Evolutionary conservation across 495 filamentous ascomycete genomes (phyloP).

Genomic region (Penicillium parvum): DNA sequence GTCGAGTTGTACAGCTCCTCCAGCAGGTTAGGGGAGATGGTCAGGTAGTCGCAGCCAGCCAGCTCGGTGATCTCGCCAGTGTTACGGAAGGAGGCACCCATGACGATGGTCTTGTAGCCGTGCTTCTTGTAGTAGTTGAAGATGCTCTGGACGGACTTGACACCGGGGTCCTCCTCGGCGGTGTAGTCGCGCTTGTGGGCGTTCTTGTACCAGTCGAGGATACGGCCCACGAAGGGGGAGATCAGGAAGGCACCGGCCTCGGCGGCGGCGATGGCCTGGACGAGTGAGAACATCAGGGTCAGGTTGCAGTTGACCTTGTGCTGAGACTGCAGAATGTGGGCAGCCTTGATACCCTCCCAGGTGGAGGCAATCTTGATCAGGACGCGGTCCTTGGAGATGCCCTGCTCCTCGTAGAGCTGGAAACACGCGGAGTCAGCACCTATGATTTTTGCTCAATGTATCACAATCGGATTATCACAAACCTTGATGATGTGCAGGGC

Average conservation of each 20-base stretch:
- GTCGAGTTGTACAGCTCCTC: slow-evolving; percentile 86
- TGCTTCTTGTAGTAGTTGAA: slow-evolving; percentile 99
- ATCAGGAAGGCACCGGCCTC: slow-evolving; percentile 98
- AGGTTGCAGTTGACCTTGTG: slow-evolving; percentile 97
- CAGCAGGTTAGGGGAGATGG: slow-evolving; percentile 91
- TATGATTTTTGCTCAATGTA: too few species aligned
- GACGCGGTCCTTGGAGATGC: slow-evolving; percentile 88
- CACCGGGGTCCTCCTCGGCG: slow-evolving; percentile 88
- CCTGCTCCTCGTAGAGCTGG: slow-evolving; percentile 87
- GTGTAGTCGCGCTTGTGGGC: slow-evolving; percentile 87
- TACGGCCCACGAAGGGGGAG: slow-evolving; percentile 98
- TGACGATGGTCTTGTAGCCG: slow-evolving; percentile 98
- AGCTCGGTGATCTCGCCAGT: slow-evolving; percentile 95
- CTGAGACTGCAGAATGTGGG: slow-evolving; percentile 87
- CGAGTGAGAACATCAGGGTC: slow-evolving; percentile 96
- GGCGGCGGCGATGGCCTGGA: slow-evolving; percentile 93
- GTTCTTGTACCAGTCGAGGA: slow-evolving; percentile 99
- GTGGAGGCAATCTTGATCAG: slow-evolving; percentile 58
- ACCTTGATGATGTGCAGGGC: slow-evolving; percentile 96
- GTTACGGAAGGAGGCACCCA: slow-evolving; percentile 98
- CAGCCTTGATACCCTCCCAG: slow-evolving; percentile 96
- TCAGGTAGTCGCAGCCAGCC: slow-evolving; percentile 97
- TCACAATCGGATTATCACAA: slow-evolving; percentile 21
- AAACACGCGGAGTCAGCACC: background rate
- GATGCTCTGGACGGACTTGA: slow-evolving; percentile 91